Evolutionary conservation across 768 basidiomycete genomes (phyloP).

Genomic region (button mushroom (Agaricus bisporus)): DNA sequence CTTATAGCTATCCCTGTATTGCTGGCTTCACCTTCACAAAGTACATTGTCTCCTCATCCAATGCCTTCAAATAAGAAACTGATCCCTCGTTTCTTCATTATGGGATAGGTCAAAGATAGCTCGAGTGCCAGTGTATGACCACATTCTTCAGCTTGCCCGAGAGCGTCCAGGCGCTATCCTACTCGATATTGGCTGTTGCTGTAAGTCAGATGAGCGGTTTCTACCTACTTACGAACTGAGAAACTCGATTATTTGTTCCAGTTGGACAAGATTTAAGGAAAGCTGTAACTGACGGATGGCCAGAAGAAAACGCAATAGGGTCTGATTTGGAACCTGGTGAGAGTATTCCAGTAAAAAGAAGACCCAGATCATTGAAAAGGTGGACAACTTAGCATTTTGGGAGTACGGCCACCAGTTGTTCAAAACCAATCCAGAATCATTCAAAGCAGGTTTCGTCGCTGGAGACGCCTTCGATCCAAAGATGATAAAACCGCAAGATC

Average conservation of each 20-base stretch:
- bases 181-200: constrained; percentile 38
- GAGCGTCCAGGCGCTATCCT: constrained; percentile 25
- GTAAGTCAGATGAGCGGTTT: constrained; percentile 16
- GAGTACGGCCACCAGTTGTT: constrained; percentile 58
- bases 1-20: constrained; percentile 31
- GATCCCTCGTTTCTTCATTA: background rate
- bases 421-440: constrained; percentile 41
- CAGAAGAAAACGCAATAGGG: constrained; percentile 27
- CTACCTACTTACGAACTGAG: too few relatives aligned
- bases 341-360: background rate
- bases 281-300: constrained; percentile 34
- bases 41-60: constrained; percentile 13
- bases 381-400: constrained; percentile 46
- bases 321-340: constrained; percentile 30
- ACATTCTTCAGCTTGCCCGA: constrained; percentile 21
- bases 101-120: constrained; percentile 24
- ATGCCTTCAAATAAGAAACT: background rate
- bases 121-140: constrained; percentile 25
- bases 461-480: constrained; percentile 48
- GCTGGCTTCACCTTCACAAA: constrained; percentile 27
- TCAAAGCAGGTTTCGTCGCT: constrained; percentile 47
- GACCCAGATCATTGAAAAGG: background rate
- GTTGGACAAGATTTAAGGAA: constrained; percentile 37
- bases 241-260: background rate
- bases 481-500: constrained; percentile 29